Evolutionary conservation across 192 early-diverging fungal genomes (phyloP), one percentile per base, ranked within the genome.

Genomic region (Backusella sp.): DNA sequence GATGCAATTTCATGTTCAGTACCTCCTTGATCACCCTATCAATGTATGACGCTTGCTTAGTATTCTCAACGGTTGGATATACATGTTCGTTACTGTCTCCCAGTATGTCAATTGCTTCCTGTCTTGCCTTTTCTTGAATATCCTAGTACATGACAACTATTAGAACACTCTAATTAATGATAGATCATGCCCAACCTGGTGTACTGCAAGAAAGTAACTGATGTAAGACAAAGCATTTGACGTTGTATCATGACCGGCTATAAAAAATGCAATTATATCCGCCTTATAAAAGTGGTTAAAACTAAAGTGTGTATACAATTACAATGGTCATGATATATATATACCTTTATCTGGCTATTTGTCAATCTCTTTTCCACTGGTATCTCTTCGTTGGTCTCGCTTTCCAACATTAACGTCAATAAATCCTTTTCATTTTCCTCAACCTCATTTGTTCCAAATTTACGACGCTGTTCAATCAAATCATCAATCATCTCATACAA

Each of bases 351-450:
- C 34, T 81, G 72, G 19, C 53, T 19, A 32, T 81, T 72, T 19
- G 56, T 49, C 68, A 77, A 23, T 34, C 39, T 56, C 2, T 36
- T 56, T 56, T 86, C 80, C 67, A 74, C 82, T 30, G 82, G 75
- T 32, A 84, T 66, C 49, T 85, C 76, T 73, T 84, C 80, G 3
- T 66, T 44, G 8, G 26, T 28, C 15, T 66, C 74, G 21, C 85
- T 84, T 76, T 88, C 84, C 28, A 89, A 72, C 85, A 89, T 82
- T 70, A 89, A 78, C 12, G 88, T 84, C 26, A 89, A 78, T 19
- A 75, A 17, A 21, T 75, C 74, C 23, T 75, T 75, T 66, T 75
- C 74, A n/a, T 49, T 42, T 1, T 68, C 74, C 0, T 68, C 66
- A 5, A 46, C 28, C 12, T 9, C 19, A 0, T 68, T 8, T 21